phyloP scores from a whole-genome alignment of 345 rosid genomes.

The rapeseed (Brassica napus) region DNA sequence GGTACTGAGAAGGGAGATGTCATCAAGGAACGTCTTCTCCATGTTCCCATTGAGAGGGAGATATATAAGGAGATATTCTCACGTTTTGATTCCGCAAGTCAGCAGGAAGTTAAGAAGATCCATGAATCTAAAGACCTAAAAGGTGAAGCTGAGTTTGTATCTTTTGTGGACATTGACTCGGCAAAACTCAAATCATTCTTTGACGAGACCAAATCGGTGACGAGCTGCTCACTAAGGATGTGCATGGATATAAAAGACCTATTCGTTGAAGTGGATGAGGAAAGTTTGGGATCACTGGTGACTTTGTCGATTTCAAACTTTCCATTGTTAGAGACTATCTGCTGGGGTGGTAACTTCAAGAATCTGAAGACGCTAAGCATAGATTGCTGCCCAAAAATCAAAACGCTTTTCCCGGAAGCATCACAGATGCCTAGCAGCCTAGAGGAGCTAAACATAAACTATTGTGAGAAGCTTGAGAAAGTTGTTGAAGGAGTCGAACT shows the following conservation, averaged over 20 bases:
- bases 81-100: neutral
- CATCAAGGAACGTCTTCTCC: constrained; percentile 20
- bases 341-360: constrained; percentile 16
- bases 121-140: constrained; percentile 38
- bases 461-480: constrained; percentile 48
- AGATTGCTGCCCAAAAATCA: constrained; percentile 52
- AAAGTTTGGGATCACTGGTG: constrained; percentile 37
- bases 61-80: constrained; percentile 15
- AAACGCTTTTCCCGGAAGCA: constrained; percentile 26
- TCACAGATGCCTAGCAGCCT: constrained; percentile 41
- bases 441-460: constrained; percentile 39
- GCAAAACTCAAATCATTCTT: constrained; percentile 41
- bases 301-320: constrained; percentile 46
- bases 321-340: constrained; percentile 35
- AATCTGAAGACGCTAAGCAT: constrained; percentile 47
- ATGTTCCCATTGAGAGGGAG: neutral
- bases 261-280: constrained; percentile 34
- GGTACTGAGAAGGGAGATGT: neutral
- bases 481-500: constrained; percentile 19
- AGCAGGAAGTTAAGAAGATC: constrained; percentile 39
- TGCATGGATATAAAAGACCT: constrained; percentile 40
- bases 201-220: constrained; percentile 24
- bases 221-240: constrained; percentile 45
- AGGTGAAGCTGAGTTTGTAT: constrained; percentile 25
- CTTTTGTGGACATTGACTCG: constrained; percentile 34